A percentile compares a stretch with the other conserved stretches of the same genome.
Conservation (phyloP, 2,329 filamentous ascomycete species). For the Aspergillus ruber region DNA sequence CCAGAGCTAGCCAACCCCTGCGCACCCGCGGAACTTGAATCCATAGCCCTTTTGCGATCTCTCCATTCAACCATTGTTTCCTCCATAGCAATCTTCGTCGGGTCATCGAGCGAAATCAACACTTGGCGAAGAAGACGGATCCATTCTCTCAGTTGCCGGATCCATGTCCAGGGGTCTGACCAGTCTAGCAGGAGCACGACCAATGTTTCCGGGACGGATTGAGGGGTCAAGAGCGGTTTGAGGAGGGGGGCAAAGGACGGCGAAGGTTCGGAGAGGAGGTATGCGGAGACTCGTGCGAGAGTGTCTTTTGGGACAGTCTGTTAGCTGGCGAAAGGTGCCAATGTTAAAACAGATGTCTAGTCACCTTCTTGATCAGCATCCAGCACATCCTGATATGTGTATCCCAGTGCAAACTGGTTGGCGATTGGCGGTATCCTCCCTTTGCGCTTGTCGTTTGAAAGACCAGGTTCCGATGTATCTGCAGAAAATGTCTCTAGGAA, state of each 20-base stretch:
- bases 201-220: conserved; percentile 77
- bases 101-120: conserved; percentile 64
- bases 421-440: conserved; percentile 68
- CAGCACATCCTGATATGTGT: conserved; percentile 90
- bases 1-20: conserved; percentile 53
- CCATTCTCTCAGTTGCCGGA: conserved; percentile 84
- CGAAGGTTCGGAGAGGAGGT: conserved; percentile 80
- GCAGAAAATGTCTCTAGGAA: conserved; percentile 60
- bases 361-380: conserved; percentile 89
- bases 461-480: conserved; percentile 35
- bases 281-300: conserved; percentile 79
- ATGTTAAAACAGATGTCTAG: conserved; percentile 1
- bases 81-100: conserved; percentile 77
- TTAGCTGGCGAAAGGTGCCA: conserved; percentile 1
- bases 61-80: conserved; percentile 77
- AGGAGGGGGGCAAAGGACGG: conserved; percentile 76
- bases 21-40: conserved; percentile 52
- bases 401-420: conserved; percentile 86
- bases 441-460: conserved; percentile 42
- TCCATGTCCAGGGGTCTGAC: conserved; percentile 88
- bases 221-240: conserved; percentile 73
- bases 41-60: conserved; percentile 61
- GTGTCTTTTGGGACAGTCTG: conserved; percentile 54
- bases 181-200: conserved; percentile 92
- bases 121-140: conserved; percentile 74